Evolutionary conservation across 805 yeast genomes (phyloP), one percentile per base, ranked within the genome.

Genomic region (Candida yuanshanica): DNA sequence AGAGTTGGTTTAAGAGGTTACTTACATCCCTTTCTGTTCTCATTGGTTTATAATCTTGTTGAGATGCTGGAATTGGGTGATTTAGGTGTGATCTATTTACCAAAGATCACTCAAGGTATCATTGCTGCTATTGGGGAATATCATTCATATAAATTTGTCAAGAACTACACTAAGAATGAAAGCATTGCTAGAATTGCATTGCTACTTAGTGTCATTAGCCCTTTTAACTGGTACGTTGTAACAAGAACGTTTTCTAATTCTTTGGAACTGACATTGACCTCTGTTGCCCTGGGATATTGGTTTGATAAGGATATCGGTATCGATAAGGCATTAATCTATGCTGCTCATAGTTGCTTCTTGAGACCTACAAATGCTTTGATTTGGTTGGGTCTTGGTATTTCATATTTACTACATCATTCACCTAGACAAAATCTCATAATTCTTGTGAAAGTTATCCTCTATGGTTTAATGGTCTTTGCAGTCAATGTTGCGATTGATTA

Each of bases 161-260:
- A 57, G 20, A 49, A 65, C 26, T 20, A 45, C 18, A 63, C 70
- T 9, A 56, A 59, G 24, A 58, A 60, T 40, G 60, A 55, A 35
- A 27, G 24, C 11, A 27, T 70, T 10, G 70, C 83, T 0, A 54
- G 63, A 21, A 46, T 65, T 34, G 67, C 79, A 0, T 58, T 83
- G 20, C 31, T 64, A 1, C 51, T 81, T 20, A 77, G 88, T 21
- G 48, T 87, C 3, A 51, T 68, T 1, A 82, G 86, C 35, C 79
- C 84, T 4, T 91, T 88, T 71, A 88, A 89, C 58, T 87, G 91
- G 83, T 87, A 74, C 61, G 70, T 81, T 33, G 68, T 78, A 31
- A 81, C 95, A 1, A 71, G 99, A 47, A 79, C 96, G 1, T 93
- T 93, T 56, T 78, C 95, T 38, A 93, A 91, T 55, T 77, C 84